phyloP scores from a whole-genome alignment of 805 yeast genomes.

The Kluyveromyces nonfermentans region DNA sequence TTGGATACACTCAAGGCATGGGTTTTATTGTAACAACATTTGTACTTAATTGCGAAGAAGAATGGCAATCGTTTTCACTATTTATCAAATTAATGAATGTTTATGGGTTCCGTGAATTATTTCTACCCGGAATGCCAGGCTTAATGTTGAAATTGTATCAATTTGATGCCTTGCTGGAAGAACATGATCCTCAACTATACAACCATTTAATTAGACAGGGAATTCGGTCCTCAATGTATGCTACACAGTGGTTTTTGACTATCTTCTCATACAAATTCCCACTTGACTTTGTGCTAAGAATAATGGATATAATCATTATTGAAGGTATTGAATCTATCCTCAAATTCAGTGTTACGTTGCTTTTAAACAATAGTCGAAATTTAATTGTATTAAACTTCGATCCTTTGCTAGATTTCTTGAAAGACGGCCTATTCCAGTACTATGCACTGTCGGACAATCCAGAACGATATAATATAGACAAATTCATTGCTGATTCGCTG shows the following conservation, averaged over 20 bases:
- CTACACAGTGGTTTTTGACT: slow-evolving; percentile 95
- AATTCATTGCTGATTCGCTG: slow-evolving; percentile 72
- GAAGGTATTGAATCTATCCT: slow-evolving; percentile 86
- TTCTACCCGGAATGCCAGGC: slow-evolving; percentile 89
- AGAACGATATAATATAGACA: slow-evolving; percentile 51
- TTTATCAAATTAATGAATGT: slow-evolving; percentile 75
- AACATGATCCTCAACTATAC: slow-evolving; percentile 57
- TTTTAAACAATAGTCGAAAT: slow-evolving; percentile 55
- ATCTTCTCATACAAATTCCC: slow-evolving; percentile 94
- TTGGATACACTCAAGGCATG: slow-evolving; percentile 98
- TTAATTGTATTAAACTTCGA: slow-evolving; percentile 65
- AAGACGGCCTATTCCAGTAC: slow-evolving; percentile 66
- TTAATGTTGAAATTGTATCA: slow-evolving; percentile 77
- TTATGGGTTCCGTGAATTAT: slow-evolving; percentile 71
- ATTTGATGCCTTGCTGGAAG: slow-evolving; percentile 82
- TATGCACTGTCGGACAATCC: slow-evolving; percentile 33
- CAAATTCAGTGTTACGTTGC: slow-evolving; percentile 73
- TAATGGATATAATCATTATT: slow-evolving; percentile 78
- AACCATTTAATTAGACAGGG: slow-evolving; percentile 80
- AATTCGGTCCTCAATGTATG: slow-evolving; percentile 87
- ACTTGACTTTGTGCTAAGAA: slow-evolving; percentile 73
- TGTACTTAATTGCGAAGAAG: slow-evolving; percentile 55
- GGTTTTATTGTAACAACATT: slow-evolving; percentile 85
- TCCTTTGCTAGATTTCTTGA: slow-evolving; percentile 62
- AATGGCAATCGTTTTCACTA: slow-evolving; percentile 77